Percentiles rank a stretch among this genome's conserved stretches.
These are phyloP conservation scores for Sordaria brevicollis DNA, from an alignment of 495 filamentous ascomycete species.

Conservation along the genomic window DNA sequence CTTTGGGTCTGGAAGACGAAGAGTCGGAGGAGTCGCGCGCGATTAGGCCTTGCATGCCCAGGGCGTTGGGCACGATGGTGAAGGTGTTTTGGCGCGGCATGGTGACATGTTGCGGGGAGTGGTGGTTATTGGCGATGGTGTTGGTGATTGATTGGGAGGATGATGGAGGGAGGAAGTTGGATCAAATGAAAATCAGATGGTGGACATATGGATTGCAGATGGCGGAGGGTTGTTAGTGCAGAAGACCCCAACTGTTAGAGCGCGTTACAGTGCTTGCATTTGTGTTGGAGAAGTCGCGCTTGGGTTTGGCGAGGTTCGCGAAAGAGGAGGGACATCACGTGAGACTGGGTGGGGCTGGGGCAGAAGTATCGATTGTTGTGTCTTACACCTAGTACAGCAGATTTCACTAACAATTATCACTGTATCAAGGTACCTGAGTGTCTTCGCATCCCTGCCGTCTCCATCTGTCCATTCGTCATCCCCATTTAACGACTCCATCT, in stretches of 20 bases:
- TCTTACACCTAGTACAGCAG: neutral
- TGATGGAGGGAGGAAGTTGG: neutral
- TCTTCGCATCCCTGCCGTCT: neutral
- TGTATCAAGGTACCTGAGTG: neutral
- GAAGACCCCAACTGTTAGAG: neutral
- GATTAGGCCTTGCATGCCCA: constrained; percentile 14
- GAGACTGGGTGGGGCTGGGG: neutral
- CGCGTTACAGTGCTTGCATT: neutral
- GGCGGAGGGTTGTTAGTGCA: too few species aligned
- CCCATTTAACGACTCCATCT: neutral
- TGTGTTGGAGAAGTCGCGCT: neutral
- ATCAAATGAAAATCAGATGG: too few species aligned
- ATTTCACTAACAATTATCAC: neutral
- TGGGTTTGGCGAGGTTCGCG: neutral
- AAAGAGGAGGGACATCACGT: neutral
- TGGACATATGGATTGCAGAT: too few species aligned
- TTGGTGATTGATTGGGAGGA: neutral
- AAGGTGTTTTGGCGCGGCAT: constrained; percentile 18
- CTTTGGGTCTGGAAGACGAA: neutral
- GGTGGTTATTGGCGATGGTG: neutral
- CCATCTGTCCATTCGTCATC: neutral
- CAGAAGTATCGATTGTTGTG: neutral
- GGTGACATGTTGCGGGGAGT: neutral
- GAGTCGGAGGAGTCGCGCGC: constrained; percentile 1
- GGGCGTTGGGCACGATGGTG: constrained; percentile 12